Evolutionary conservation across 164 flowering plant genomes (phyloP), one percentile per base, ranked within the genome.

Genomic region (Chloranthus sessilifolius): DNA sequence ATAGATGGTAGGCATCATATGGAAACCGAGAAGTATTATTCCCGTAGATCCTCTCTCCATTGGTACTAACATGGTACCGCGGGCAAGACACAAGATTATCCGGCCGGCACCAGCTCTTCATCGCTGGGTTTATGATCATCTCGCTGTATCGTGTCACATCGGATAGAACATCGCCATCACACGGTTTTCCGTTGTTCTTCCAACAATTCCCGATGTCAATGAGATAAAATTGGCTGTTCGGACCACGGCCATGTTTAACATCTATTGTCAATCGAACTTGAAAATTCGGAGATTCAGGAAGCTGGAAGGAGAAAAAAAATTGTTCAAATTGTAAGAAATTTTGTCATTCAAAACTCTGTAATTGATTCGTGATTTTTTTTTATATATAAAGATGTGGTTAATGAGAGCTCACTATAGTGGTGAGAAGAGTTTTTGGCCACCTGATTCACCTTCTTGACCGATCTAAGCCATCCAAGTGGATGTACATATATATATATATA

Each of bases 101-200:
- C 3, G 80, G 67, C 20, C 59, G 46, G 58, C 83, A 78, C 78
- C 78, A 73, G 34, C 40, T 38, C 21, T 54, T 50, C 4, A 73
- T 68, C 6, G 20, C 60, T 5, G 83, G 83, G 59, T 78, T 78
- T 24, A 78, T 71, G 19, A 78, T 73, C 80, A 78, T 78, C 54
- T 75, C 83, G 31, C 81, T 73, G 68, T 78, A 78, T 55, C 83
- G 44, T 3, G 83, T 78, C 11, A 78, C 78, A 59, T 75, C 80
- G 9, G 83, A 70, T 7, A 56, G 25, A 20, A 61, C 74, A 56
- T 78, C 71, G 9, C 80, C 83, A 52, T 78, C 72, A 46, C 83
- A 78, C 5, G 74, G 66, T 2, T 49, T 20, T 5, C 83, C 83
- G 42, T 69, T 50, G 72, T 75, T 75, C 66, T 78, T 78, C 83